A percentile compares a stretch with the other conserved stretches of the same genome.
phyloP scores from a whole-genome alignment of 306 rosid genomes.

The Acacia confusa region DNA sequence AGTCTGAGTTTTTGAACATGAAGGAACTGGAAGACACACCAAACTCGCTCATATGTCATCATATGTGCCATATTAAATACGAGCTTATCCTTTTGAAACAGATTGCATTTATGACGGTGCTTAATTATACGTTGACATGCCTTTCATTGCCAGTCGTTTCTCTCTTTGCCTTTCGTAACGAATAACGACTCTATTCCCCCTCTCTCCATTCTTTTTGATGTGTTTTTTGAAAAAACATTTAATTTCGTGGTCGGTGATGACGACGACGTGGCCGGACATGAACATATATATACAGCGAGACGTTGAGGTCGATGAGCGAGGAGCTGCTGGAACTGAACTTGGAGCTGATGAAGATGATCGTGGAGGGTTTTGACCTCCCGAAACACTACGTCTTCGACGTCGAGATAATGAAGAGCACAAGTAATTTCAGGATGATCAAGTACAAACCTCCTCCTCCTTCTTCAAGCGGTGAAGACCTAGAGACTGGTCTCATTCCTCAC shows the following conservation, averaged over 20 bases:
- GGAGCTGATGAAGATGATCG: slow-evolving; percentile 39
- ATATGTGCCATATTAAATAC: background rate
- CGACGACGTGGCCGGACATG: background rate
- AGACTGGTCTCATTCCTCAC: slow-evolving; percentile 42
- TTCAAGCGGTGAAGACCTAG: background rate
- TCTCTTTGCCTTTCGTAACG: background rate
- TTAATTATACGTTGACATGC: background rate
- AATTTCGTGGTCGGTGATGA: background rate
- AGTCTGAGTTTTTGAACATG: background rate
- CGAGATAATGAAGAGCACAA: slow-evolving; percentile 30
- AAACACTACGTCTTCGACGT: slow-evolving; percentile 28
- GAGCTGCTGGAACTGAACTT: slow-evolving; percentile 36
- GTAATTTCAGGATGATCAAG: slow-evolving; percentile 35
- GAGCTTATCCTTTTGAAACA: background rate
- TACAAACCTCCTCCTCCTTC: slow-evolving; percentile 34
- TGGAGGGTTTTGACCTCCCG: slow-evolving; percentile 42
- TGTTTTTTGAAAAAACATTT: background rate
- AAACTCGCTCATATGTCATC: background rate
- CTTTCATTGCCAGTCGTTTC: background rate
- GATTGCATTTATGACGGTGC: background rate
- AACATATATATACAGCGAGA: slow-evolving; percentile 30
- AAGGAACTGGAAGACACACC: background rate
- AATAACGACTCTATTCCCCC: background rate
- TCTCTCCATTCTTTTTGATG: background rate
- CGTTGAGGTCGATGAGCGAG: slow-evolving; percentile 32